phyloP scores from a whole-genome alignment of 2,329 filamentous ascomycete genomes.

The Truncatella angustata region DNA sequence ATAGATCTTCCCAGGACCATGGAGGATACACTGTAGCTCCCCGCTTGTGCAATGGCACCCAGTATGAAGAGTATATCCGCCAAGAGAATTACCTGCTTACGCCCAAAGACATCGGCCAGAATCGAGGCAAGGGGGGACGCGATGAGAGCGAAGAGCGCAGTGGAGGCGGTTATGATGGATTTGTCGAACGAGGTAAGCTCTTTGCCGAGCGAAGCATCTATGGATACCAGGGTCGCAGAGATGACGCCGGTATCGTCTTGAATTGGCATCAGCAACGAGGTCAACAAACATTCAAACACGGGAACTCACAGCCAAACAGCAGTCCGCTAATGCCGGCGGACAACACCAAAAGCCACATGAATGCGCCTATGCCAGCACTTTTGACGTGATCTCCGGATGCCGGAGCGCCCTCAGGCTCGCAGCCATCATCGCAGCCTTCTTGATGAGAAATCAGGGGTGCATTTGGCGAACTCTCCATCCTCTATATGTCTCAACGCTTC shows the following conservation, averaged over 20 bases:
- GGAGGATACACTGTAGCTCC: constrained; percentile 50
- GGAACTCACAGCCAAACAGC: constrained; percentile 62
- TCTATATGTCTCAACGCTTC: background rate
- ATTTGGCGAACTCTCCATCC: constrained; percentile 19
- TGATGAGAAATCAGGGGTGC: constrained; percentile 21
- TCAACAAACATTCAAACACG: background rate
- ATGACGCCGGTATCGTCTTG: constrained; percentile 68
- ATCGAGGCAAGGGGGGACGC: constrained; percentile 63
- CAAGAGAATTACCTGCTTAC: constrained; percentile 60
- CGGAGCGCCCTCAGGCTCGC: constrained; percentile 9
- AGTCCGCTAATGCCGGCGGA: constrained; percentile 67
- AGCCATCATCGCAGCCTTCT: constrained; percentile 14
- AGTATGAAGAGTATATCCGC: constrained; percentile 66
- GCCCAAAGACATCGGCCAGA: constrained; percentile 61
- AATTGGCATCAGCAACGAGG: background rate
- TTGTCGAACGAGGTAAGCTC: constrained; percentile 63
- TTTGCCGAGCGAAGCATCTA: constrained; percentile 55
- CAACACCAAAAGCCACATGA: constrained; percentile 61
- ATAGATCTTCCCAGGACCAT: constrained; percentile 70
- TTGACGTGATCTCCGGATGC: background rate
- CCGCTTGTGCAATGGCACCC: constrained; percentile 66
- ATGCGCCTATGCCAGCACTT: constrained; percentile 35
- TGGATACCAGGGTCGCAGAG: constrained; percentile 64
- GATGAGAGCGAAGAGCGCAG: constrained; percentile 63
- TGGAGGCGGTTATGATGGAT: constrained; percentile 69